A percentile compares a stretch with the other conserved stretches of the same genome.
These are phyloP conservation scores for Jatropha curcas DNA, from an alignment of 345 rosid species.

Conservation along the genomic window DNA sequence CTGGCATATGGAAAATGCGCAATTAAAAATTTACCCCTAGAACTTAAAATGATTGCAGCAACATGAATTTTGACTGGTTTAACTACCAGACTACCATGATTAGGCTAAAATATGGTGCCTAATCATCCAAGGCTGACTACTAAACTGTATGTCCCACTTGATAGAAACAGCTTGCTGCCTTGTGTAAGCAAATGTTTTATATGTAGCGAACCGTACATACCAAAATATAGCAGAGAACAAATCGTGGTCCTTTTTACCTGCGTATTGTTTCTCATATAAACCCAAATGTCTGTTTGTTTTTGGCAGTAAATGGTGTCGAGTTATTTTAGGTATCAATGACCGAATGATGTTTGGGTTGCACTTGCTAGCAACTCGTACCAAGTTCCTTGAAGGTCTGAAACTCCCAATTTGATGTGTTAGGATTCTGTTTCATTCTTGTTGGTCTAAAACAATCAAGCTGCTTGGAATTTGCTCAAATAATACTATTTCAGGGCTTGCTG, in stretches of 20 bases:
- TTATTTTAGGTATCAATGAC: neutral
- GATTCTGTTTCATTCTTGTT: too few relatives aligned
- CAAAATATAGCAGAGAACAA: neutral
- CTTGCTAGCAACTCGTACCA: neutral
- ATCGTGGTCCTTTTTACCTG: slow-evolving; percentile 1
- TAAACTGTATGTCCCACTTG: slow-evolving; percentile 5
- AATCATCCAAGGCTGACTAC: neutral
- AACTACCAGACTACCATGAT: neutral
- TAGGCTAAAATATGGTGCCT: neutral
- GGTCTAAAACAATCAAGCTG: too few relatives aligned
- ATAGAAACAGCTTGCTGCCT: slow-evolving; percentile 3
- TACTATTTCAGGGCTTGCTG: too few relatives aligned
- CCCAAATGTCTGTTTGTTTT: slow-evolving; percentile 24
- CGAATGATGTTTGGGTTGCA: neutral
- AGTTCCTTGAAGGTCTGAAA: neutral
- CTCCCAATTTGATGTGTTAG: neutral
- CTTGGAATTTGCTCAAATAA: too few relatives aligned
- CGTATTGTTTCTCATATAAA: slow-evolving; percentile 9
- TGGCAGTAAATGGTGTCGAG: slow-evolving; percentile 38
- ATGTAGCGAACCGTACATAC: neutral
- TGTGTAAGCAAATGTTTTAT: neutral
- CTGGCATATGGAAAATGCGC: too few relatives aligned
- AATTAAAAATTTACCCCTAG: too few relatives aligned
- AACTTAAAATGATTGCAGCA: too few relatives aligned
- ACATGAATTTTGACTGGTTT: neutral